Evolutionary conservation across 176 grass and related monocot genomes (phyloP).

Genomic region (Carex pumila): DNA sequence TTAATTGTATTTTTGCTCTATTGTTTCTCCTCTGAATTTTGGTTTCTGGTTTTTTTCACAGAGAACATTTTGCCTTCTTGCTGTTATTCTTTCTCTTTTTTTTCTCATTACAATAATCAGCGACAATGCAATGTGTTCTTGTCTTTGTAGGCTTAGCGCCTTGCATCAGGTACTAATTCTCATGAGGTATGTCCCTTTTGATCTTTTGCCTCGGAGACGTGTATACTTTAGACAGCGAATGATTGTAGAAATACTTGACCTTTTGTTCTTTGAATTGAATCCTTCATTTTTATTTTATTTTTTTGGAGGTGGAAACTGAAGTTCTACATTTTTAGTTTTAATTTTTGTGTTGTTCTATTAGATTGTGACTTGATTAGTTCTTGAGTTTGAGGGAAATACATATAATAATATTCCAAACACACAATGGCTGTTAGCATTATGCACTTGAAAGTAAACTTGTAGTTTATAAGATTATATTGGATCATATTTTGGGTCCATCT

Average conservation of each 20-base stretch:
- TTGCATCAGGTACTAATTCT: not conserved
- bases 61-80: conserved; percentile 16
- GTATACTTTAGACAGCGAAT: not conserved
- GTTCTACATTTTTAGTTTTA: not conserved
- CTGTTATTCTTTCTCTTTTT: not conserved
- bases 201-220: not conserved
- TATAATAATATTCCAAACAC: no score
- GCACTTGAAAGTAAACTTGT: no score
- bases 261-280: not conserved
- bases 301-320: not conserved
- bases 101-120: not conserved
- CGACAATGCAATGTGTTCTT: not conserved
- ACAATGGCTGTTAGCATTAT: no score
- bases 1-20: not conserved
- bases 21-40: not conserved
- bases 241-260: not conserved
- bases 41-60: not conserved
- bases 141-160: not conserved
- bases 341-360: not conserved
- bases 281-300: not conserved
- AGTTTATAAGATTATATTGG: no score
- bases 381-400: not conserved
- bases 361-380: not conserved
- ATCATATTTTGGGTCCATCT: no score
- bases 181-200: not conserved